phyloP scores from a whole-genome alignment of 495 filamentous ascomycete genomes.

The Apiosordaria backusii region DNA sequence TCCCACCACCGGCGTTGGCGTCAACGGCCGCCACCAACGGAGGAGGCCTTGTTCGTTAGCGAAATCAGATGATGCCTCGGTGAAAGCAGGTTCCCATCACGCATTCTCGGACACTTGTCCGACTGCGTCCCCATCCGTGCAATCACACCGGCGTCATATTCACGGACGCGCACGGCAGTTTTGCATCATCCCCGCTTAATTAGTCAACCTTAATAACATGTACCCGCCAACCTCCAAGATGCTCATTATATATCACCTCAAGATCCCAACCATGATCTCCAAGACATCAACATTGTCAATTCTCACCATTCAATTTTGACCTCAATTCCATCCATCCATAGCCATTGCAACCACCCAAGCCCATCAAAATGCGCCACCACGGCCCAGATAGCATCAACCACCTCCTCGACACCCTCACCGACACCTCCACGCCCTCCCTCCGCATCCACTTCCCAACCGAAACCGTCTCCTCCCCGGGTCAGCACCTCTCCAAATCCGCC shows the following conservation, averaged over 20 bases:
- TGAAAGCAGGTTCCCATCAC: not conserved
- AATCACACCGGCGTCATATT: not conserved
- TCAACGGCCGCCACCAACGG: not conserved
- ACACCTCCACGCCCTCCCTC: conserved; percentile 15
- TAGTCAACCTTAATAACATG: not conserved
- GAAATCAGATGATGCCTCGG: not conserved
- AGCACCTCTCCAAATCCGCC: conserved; percentile 15
- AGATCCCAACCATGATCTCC: not conserved
- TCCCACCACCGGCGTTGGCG: not conserved
- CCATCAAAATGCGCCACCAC: conserved; percentile 1
- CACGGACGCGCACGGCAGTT: not conserved
- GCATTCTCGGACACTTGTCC: not conserved
- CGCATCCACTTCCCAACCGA: conserved; percentile 30
- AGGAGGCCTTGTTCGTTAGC: not conserved
- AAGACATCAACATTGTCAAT: not conserved
- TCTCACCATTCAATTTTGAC: not conserved
- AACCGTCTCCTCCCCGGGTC: conserved; percentile 20
- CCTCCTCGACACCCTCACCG: conserved; percentile 19
- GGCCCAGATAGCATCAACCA: conserved; percentile 17
- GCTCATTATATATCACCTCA: not conserved
- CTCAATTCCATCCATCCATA: not conserved
- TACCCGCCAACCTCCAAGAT: not conserved
- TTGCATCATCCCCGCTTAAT: conserved; percentile 3
- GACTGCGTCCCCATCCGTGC: not conserved
- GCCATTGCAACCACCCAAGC: not conserved